phyloP scores from a whole-genome alignment of 768 basidiomycete genomes.

The Suillus sp. region DNA sequence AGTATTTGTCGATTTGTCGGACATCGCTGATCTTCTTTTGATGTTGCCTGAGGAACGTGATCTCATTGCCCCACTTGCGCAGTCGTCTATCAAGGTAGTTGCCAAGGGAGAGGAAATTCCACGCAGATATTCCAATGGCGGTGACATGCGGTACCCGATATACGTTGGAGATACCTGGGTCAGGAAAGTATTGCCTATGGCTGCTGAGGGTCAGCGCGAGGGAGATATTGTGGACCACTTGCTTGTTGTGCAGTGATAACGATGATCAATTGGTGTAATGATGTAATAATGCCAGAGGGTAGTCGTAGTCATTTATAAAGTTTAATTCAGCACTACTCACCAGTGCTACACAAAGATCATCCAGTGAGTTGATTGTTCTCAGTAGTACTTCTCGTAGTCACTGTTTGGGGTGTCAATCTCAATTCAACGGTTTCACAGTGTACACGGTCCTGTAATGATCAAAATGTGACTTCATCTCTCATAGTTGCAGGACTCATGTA shows the following conservation, averaged over 20 bases:
- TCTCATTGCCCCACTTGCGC: conserved; percentile 14
- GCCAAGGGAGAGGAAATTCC: conserved; percentile 22
- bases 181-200: conserved; percentile 13
- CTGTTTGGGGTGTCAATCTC: too few species aligned
- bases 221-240: background rate
- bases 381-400: too few species aligned
- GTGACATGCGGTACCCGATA: conserved; percentile 3
- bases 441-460: too few species aligned
- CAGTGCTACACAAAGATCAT: background rate
- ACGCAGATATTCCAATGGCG: conserved; percentile 14
- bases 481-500: too few species aligned
- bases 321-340: background rate
- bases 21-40: conserved; percentile 8
- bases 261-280: background rate
- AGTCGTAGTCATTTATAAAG: background rate
- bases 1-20: conserved; percentile 19
- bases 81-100: conserved; percentile 12
- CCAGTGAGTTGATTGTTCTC: background rate
- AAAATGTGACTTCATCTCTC: too few species aligned
- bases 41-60: conserved; percentile 15
- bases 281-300: background rate
- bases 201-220: background rate
- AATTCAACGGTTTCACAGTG: too few species aligned
- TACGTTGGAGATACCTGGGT: conserved; percentile 30
- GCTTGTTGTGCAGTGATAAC: background rate